Percentiles rank a stretch among this genome's conserved stretches.
Evolutionary conservation across 1,284 basidiomycete species (phyloP).

Genomic region (Moesziomyces globuligerus): DNA sequence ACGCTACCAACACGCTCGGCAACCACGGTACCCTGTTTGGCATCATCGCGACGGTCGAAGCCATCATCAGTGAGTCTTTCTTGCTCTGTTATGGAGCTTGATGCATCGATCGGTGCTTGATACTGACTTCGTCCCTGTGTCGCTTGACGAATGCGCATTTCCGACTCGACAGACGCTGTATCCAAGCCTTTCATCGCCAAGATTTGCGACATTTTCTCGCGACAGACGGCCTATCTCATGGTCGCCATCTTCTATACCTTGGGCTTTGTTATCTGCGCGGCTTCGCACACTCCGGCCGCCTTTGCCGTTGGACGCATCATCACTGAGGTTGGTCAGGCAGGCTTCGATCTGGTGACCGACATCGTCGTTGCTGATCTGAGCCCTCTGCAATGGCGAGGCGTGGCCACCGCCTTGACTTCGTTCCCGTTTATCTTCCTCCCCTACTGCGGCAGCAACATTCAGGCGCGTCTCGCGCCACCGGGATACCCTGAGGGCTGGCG

Average conservation of each 20-base stretch:
- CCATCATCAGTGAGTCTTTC: slow-evolving; percentile 24
- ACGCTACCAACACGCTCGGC: slow-evolving; percentile 35
- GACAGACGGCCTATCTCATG: slow-evolving; percentile 46
- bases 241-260: slow-evolving; percentile 51
- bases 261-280: slow-evolving; percentile 53
- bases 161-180: slow-evolving; percentile 32
- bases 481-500: slow-evolving; percentile 26
- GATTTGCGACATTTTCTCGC: slow-evolving; percentile 57
- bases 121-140: too few species aligned
- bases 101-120: neutral
- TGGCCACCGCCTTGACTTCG: slow-evolving; percentile 28
- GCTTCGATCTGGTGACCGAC: slow-evolving; percentile 49
- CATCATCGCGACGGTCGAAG: slow-evolving; percentile 26
- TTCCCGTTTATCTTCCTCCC: slow-evolving; percentile 24
- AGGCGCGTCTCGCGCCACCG: slow-evolving; percentile 3
- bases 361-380: slow-evolving; percentile 56
- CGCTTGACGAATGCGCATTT: too few species aligned
- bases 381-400: slow-evolving; percentile 40
- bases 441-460: slow-evolving; percentile 14
- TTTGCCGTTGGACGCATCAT: slow-evolving; percentile 27
- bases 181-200: slow-evolving; percentile 58
- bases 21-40: slow-evolving; percentile 40
- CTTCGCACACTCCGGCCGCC: slow-evolving; percentile 22
- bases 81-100: slow-evolving; percentile 8
- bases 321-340: slow-evolving; percentile 40